Conservation (phyloP, 1,139 yeast genomes). For the Tardiomyces depauwii region DNA sequence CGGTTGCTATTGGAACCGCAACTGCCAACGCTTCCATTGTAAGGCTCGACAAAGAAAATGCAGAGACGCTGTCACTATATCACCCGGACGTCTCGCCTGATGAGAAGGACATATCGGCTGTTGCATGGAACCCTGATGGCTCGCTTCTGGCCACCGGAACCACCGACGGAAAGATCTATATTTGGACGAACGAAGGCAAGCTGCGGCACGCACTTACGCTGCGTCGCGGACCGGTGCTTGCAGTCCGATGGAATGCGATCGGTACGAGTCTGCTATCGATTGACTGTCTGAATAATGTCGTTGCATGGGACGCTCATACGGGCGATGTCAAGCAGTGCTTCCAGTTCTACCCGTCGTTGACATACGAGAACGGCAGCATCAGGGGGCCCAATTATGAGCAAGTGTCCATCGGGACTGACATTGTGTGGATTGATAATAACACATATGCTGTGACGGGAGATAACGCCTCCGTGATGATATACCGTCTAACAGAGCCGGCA, state of each 20-base stretch:
- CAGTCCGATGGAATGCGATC: constrained; percentile 39
- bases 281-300: constrained; percentile 32
- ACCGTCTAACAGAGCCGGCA: constrained; percentile 38
- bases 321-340: constrained; percentile 34
- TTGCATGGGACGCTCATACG: constrained; percentile 43
- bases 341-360: not conserved
- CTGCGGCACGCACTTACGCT: constrained; percentile 47
- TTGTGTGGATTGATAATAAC: constrained; percentile 62
- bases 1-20: constrained; percentile 14
- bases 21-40: not conserved
- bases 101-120: constrained; percentile 4
- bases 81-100: not conserved
- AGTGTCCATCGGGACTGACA: constrained; percentile 33
- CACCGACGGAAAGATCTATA: constrained; percentile 21
- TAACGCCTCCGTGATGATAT: constrained; percentile 46
- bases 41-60: not conserved
- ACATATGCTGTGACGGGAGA: constrained; percentile 63
- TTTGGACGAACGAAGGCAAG: constrained; percentile 24
- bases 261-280: constrained; percentile 31
- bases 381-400: not conserved
- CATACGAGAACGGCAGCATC: constrained; percentile 9
- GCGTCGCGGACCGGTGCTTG: constrained; percentile 43
- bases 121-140: constrained; percentile 21
- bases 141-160: constrained; percentile 21
- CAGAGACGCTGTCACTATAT: not conserved